A percentile compares a stretch with the other conserved stretches of the same genome.
Conservation (phyloP, 768 basidiomycete species). For the Naganishia vaughanmartiniae region DNA sequence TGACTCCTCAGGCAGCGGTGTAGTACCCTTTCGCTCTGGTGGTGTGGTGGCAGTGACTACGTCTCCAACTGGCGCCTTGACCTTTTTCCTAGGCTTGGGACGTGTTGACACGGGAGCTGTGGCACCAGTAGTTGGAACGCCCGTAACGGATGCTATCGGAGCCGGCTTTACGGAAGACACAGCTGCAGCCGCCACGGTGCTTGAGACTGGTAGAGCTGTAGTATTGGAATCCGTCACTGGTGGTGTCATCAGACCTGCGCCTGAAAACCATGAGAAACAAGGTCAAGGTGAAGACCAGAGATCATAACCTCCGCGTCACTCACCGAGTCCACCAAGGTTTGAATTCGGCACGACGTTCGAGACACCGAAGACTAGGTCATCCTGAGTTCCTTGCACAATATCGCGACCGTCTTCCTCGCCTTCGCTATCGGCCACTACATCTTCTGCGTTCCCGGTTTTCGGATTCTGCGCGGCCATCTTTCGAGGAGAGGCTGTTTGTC, state of each 20-base stretch:
- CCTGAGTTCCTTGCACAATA: slow-evolving; percentile 6
- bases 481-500: neutral
- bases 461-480: neutral
- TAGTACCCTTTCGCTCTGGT: neutral
- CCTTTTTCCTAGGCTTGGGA: slow-evolving; percentile 14
- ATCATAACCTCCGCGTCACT: neutral
- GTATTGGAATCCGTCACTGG: neutral
- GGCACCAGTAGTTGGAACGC: neutral
- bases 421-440: slow-evolving; percentile 17
- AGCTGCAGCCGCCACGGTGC: neutral
- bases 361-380: neutral
- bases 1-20: neutral
- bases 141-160: neutral
- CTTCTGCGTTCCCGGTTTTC: neutral
- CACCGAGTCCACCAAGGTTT: neutral
- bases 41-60: neutral
- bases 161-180: neutral
- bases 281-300: neutral
- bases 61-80: neutral
- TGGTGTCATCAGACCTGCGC: slow-evolving; percentile 11
- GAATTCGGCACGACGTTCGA: too few relatives aligned
- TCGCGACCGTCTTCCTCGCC: slow-evolving; percentile 14
- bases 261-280: neutral
- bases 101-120: neutral
- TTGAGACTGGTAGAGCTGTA: neutral